Percentiles rank a stretch among this genome's conserved stretches.
phyloP scores from a whole-genome alignment of 208 protist genomes.

The Leishmania mexicana region DNA sequence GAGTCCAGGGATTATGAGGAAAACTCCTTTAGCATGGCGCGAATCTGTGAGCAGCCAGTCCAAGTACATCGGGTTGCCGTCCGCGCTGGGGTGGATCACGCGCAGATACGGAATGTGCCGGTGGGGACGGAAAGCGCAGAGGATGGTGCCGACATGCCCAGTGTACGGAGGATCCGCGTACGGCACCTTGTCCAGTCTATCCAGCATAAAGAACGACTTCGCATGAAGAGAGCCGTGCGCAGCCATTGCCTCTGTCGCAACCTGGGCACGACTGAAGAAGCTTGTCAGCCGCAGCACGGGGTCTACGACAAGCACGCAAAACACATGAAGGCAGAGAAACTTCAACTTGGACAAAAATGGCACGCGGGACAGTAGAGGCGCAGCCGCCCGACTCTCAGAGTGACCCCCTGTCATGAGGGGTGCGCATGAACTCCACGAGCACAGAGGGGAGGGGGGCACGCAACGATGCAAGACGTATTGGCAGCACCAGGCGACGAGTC shows the following conservation, averaged over 20 bases:
- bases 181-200: constrained; percentile 15
- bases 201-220: constrained; percentile 35
- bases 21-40: constrained; percentile 34
- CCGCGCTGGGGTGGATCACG: constrained; percentile 38
- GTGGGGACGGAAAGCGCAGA: constrained; percentile 59
- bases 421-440: not conserved
- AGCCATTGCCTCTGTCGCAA: not conserved
- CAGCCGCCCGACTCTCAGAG: not conserved
- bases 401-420: not conserved
- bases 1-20: constrained; percentile 76
- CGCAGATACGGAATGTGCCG: constrained; percentile 48
- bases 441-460: not conserved
- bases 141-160: constrained; percentile 65
- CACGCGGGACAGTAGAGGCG: not conserved
- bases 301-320: constrained; percentile 20
- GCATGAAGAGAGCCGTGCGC: constrained; percentile 11
- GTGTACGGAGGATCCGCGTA: constrained; percentile 61
- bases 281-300: constrained; percentile 11
- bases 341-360: constrained; percentile 25
- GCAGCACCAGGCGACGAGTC: not conserved
- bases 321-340: constrained; percentile 33
- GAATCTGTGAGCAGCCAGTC: constrained; percentile 55
- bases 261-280: constrained; percentile 4
- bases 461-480: not conserved
- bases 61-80: constrained; percentile 73